Evolutionary conservation across 768 basidiomycete genomes (phyloP).

Genomic region (Nidula microcarpa): DNA sequence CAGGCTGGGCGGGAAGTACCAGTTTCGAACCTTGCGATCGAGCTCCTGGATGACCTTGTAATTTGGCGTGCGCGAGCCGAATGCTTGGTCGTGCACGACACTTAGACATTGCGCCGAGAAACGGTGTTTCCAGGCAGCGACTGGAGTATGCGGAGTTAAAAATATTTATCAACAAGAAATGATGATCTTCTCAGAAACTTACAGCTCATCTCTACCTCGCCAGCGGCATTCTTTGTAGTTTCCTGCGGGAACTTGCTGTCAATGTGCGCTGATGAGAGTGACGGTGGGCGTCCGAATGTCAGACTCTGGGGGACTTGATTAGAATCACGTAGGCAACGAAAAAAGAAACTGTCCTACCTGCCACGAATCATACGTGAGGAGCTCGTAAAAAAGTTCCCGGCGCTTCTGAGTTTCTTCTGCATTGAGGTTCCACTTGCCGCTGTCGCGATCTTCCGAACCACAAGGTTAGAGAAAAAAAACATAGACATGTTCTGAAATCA

Average conservation of each 20-base stretch:
- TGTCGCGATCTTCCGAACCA: conserved; percentile 54
- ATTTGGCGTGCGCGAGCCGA: conserved; percentile 56
- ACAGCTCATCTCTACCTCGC: conserved; percentile 65
- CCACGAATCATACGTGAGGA: conserved; percentile 68
- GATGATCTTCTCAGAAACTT: conserved; percentile 15
- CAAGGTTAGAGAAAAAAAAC: conserved; percentile 3
- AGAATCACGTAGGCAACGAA: neutral
- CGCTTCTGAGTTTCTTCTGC: conserved; percentile 54
- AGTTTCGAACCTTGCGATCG: conserved; percentile 61
- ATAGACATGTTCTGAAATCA: conserved; percentile 4
- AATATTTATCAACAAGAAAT: conserved; percentile 1
- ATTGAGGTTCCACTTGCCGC: conserved; percentile 60
- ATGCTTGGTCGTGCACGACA: conserved; percentile 64
- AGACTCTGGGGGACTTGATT: conserved; percentile 43
- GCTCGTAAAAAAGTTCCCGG: conserved; percentile 60
- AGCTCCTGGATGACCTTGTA: conserved; percentile 64
- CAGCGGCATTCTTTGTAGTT: conserved; percentile 36
- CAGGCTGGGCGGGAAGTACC: conserved; percentile 62
- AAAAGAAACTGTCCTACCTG: conserved; percentile 40
- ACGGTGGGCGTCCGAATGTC: conserved; percentile 70
- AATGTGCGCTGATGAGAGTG: conserved; percentile 53
- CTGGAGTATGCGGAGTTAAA: conserved; percentile 23
- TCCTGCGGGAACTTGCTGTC: conserved; percentile 52
- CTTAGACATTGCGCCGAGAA: conserved; percentile 61
- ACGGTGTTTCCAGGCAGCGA: conserved; percentile 67